phyloP scores from a whole-genome alignment of 1,284 basidiomycete species.

The Pascua sp. region DNA sequence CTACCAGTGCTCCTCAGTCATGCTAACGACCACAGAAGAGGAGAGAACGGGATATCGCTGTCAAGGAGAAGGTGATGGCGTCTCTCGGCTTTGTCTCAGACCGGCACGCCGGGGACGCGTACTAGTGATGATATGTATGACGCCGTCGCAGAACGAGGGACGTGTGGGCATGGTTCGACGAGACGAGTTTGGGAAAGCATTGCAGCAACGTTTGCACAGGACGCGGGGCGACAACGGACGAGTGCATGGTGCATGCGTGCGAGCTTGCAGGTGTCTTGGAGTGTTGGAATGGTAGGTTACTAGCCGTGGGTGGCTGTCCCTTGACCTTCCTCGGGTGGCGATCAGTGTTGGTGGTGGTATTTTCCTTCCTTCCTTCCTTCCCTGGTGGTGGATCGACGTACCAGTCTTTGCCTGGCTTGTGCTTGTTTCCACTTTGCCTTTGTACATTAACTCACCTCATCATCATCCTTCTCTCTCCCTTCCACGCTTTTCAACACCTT shows the following conservation, averaged over 20 bases:
- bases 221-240: neutral
- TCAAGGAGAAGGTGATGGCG: constrained; percentile 44
- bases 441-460: no score
- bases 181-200: neutral
- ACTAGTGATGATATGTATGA: constrained; percentile 23
- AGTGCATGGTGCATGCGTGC: constrained; percentile 2
- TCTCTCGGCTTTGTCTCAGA: constrained; percentile 47
- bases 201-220: neutral
- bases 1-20: constrained; percentile 2
- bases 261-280: neutral
- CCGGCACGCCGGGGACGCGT: constrained; percentile 49
- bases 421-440: no score
- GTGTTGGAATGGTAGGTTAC: neutral
- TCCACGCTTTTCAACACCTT: no score
- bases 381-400: no score
- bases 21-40: constrained; percentile 28
- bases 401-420: no score
- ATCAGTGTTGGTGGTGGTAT: neutral
- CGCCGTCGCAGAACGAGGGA: neutral
- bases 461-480: no score
- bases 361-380: neutral
- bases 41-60: constrained; percentile 37
- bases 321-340: neutral
- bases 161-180: neutral
- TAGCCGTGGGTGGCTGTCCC: no score